These are phyloP conservation scores for Fusarium siculi DNA, from an alignment of 2,329 filamentous ascomycete genomes.

Conservation along the genomic window DNA sequence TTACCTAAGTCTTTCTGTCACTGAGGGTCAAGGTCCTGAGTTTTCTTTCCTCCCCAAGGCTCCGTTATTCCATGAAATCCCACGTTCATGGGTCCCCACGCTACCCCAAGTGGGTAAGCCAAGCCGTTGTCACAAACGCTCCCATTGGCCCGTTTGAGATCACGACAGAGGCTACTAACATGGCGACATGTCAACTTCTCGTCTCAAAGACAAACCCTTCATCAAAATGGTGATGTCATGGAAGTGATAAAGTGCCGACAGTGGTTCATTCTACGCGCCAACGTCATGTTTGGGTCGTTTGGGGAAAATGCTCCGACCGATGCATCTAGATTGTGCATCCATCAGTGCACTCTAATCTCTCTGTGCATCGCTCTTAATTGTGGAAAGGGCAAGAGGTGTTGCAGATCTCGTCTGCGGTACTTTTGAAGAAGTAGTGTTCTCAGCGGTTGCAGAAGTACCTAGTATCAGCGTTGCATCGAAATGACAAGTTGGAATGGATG, in stretches of 20 bases:
- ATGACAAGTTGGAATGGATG: constrained; percentile 5
- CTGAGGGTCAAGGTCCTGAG: no score
- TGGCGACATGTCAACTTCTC: constrained; percentile 18
- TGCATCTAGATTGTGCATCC: neutral
- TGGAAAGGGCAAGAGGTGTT: neutral
- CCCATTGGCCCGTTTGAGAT: neutral
- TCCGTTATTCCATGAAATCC: neutral
- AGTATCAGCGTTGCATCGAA: neutral
- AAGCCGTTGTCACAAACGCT: neutral
- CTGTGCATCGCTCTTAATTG: neutral
- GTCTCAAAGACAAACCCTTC: neutral
- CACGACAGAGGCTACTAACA: constrained; percentile 25
- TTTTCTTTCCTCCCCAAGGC: no score
- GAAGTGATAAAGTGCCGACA: accelerated
- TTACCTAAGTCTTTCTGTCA: no score
- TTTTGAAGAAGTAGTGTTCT: accelerated
- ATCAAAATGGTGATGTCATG: constrained; percentile 10
- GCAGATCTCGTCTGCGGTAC: neutral
- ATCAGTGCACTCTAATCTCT: neutral
- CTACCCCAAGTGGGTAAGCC: neutral
- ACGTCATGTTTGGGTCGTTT: neutral
- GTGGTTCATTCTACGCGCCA: neutral
- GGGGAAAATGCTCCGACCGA: neutral
- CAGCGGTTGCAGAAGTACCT: neutral
- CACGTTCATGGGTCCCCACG: neutral